Evolutionary conservation across 1,139 yeast species (phyloP).

Genomic region (Chernovozyma sophiae-reginae): DNA sequence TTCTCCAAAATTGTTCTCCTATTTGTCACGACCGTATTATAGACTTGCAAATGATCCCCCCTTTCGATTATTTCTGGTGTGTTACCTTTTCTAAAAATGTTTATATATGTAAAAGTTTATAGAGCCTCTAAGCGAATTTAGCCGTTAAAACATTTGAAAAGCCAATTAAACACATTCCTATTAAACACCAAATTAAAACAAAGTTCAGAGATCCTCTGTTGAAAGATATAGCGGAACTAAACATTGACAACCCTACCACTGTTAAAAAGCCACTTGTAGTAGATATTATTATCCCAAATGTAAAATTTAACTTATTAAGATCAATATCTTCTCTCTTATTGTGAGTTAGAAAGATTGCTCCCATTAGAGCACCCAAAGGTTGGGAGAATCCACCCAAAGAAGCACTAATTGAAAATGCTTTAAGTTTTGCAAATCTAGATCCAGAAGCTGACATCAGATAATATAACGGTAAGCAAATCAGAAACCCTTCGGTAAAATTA

Average conservation of each 20-base stretch:
- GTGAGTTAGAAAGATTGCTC: constrained; percentile 51
- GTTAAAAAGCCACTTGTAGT: constrained; percentile 81
- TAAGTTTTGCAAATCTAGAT: constrained; percentile 39
- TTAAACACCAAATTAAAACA: constrained; percentile 50
- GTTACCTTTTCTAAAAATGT: no score
- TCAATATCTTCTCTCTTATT: constrained; percentile 28
- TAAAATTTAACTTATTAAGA: constrained; percentile 30
- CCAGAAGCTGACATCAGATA: constrained; percentile 45
- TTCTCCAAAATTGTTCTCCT: no score
- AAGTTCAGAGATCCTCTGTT: constrained; percentile 54
- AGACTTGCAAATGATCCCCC: no score
- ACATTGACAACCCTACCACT: constrained; percentile 81
- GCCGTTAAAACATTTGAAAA: constrained; percentile 14
- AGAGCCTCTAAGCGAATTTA: no score
- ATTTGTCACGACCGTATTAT: no score
- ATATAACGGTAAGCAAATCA: constrained; percentile 87
- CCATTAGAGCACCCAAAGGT: constrained; percentile 83
- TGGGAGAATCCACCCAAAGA: constrained; percentile 80
- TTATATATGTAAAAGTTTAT: no score
- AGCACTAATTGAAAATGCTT: constrained; percentile 64
- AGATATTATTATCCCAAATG: constrained; percentile 65
- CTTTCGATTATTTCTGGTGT: no score
- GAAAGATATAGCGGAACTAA: constrained; percentile 68
- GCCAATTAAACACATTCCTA: constrained; percentile 44
- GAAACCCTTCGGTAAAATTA: constrained; percentile 92